Evolutionary conservation across 2,329 filamentous ascomycete species (phyloP), one percentile per base, ranked within the genome.

Genomic region (Dactylella cylindrospora): DNA sequence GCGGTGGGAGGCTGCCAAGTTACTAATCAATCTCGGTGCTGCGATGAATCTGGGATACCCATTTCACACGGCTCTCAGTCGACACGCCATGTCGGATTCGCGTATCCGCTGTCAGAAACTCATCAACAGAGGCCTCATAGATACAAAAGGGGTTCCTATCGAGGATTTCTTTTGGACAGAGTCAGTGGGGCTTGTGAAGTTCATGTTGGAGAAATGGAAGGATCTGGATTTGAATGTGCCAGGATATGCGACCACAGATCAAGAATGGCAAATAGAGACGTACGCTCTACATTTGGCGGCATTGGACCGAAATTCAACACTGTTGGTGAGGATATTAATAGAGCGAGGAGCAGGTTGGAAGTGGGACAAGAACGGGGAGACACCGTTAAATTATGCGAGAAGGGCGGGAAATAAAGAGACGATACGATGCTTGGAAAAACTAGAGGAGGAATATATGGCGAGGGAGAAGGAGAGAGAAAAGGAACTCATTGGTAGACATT

Each of bases 281-380:
- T 49, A 36, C 12, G 36, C 52, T 4, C 29, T 57, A 10, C 52
- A 57, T 44, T 17, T 57, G n/a, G 52, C 52, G 10, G 52, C 44
- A 3, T 39, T 57, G 9, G 52, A 57, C 33, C 7, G 4, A 0
- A 20, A 29, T 3, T 17, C 31, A 9, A 43, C 9, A 2, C 2
- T 3, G 5, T 29, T 57, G 15, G 29, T 57, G 13, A 12, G 1
- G 44, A 29, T 7, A 22, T n/a, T 49, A 17, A 38, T 12, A 36
- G 2, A 38, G 49, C 12, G 7, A 12, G 2, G 36, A 23, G 9
- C 44, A 38, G 22, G 52, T 38, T 57, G 52, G 52, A 1, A n/a
- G 32, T 31, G 17, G 8, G 52, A 57, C 28, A 8, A 26, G 29
- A 57, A 57, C 17, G 44, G 44, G 2, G 36, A 57, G 23, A 17